Evolutionary conservation across 179 eudicot species (phyloP).

Genomic region (Actinidia polygama): DNA sequence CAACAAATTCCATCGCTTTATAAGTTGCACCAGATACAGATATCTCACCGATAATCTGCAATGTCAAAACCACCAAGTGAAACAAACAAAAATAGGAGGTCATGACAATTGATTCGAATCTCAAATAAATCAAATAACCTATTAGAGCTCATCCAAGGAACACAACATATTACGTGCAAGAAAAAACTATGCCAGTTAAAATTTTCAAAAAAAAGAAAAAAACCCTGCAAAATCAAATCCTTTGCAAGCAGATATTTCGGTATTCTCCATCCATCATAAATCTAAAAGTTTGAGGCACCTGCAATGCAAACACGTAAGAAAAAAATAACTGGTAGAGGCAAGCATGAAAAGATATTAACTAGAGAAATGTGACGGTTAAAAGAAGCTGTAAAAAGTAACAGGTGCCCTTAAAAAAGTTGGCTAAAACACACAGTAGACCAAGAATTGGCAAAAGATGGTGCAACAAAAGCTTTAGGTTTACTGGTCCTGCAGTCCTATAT

Average conservation of each 20-base stretch:
- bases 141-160: not conserved
- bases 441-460: not conserved
- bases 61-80: constrained; percentile 5
- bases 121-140: not conserved
- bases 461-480: not conserved
- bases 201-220: not conserved
- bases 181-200: not conserved
- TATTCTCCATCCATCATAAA: constrained; percentile 98
- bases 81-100: not conserved
- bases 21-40: constrained; percentile 98
- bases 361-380: not conserved
- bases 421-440: not conserved
- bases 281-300: constrained; percentile 97
- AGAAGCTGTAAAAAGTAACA: not conserved
- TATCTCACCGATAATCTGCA: constrained; percentile 97
- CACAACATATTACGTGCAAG: not conserved
- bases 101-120: not conserved
- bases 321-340: not conserved
- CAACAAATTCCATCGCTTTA: constrained; percentile 97
- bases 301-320: constrained; percentile 27
- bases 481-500: not conserved
- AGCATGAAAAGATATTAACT: not conserved
- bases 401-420: not conserved
- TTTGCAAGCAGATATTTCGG: constrained; percentile 90
- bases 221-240: constrained; percentile 93